These are phyloP conservation scores for Suhomyces sp. DNA, from an alignment of 805 yeast species.

Conservation along the genomic window DNA sequence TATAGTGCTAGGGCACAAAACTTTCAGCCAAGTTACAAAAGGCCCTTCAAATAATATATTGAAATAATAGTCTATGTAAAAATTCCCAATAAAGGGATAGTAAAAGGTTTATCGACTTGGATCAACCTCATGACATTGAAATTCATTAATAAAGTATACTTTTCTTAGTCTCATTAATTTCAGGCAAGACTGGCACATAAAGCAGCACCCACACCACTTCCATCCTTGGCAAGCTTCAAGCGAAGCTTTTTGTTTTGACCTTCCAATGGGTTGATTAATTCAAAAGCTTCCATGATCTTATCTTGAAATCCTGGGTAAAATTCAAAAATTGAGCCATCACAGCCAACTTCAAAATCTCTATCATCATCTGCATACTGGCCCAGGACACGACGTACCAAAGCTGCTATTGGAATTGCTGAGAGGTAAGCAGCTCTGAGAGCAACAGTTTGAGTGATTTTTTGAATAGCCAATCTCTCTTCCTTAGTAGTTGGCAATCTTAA, in stretches of 20 bases:
- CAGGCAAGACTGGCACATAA: constrained; percentile 62
- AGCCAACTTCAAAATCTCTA: constrained; percentile 85
- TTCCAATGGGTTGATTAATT: constrained; percentile 65
- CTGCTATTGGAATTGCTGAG: constrained; percentile 88
- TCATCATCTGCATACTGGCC: constrained; percentile 46
- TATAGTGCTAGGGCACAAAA: neutral
- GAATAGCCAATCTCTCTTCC: constrained; percentile 73
- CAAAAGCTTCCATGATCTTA: constrained; percentile 74
- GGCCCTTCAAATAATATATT: neutral
- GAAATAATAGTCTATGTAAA: neutral
- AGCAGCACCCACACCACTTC: constrained; percentile 97
- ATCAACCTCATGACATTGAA: neutral
- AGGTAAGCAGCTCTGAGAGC: constrained; percentile 87
- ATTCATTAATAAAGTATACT: neutral
- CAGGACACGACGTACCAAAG: constrained; percentile 68
- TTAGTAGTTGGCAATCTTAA: constrained; percentile 66
- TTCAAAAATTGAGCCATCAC: constrained; percentile 93
- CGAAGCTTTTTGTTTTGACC: constrained; percentile 73
- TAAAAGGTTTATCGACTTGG: neutral
- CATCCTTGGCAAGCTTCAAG: constrained; percentile 85
- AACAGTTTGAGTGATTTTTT: constrained; percentile 70
- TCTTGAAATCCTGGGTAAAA: constrained; percentile 88
- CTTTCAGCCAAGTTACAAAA: neutral
- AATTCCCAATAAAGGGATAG: neutral
- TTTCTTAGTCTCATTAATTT: neutral